These are phyloP conservation scores for Coniochaeta hoffmannii DNA, from an alignment of 2,329 filamentous ascomycete genomes.

Conservation along the genomic window DNA sequence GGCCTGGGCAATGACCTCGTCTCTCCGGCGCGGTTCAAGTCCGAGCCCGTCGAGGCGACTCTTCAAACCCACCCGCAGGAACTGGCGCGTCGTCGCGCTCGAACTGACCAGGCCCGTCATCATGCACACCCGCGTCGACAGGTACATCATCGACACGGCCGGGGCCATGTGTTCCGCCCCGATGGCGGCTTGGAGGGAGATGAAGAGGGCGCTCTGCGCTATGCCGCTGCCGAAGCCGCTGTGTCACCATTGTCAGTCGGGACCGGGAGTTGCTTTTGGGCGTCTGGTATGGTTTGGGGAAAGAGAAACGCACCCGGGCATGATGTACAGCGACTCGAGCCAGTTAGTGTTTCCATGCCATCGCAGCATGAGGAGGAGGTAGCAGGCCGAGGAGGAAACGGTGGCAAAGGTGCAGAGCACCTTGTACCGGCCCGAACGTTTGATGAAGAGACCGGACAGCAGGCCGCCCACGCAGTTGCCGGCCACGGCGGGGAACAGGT, in stretches of 20 bases:
- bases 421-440: conserved; percentile 53
- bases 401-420: conserved; percentile 42
- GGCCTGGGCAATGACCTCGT: conserved; percentile 22
- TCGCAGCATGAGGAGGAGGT: conserved; percentile 42
- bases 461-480: conserved; percentile 61
- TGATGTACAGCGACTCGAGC: conserved; percentile 50
- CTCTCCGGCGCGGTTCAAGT: conserved; percentile 10
- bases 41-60: conserved; percentile 15
- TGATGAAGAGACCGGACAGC: conserved; percentile 49
- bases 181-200: conserved; percentile 32
- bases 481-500: conserved; percentile 59
- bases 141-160: conserved; percentile 32
- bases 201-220: conserved; percentile 31
- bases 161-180: conserved; percentile 28
- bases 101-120: conserved; percentile 30
- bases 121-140: conserved; percentile 27
- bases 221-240: conserved; percentile 33
- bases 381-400: conserved; percentile 39
- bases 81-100: conserved; percentile 25
- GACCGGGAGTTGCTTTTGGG: background rate
- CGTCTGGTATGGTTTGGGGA: background rate
- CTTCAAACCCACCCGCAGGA: conserved; percentile 14
- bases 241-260: conserved; percentile 5
- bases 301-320: conserved; percentile 33
- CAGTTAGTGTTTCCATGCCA: conserved; percentile 54